Percentiles rank a stretch among this genome's conserved stretches.
Evolutionary conservation across 108 stramenopile genomes (phyloP).

Genomic region (Pseudonitzschia pungens): DNA sequence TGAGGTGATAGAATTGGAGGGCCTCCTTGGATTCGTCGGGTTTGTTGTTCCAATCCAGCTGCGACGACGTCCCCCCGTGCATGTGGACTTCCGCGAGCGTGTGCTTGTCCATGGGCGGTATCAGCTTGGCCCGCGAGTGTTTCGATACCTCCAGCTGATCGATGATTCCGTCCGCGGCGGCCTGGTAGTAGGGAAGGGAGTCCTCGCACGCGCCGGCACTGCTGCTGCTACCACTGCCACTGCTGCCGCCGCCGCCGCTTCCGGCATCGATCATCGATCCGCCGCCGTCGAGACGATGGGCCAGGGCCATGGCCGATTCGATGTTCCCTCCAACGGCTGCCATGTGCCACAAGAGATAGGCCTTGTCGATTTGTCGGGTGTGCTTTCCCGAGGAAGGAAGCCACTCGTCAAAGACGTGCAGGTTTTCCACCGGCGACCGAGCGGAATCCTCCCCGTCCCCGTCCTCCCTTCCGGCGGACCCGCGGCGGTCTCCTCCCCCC

Average conservation of each 20-base stretch:
- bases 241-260: not conserved
- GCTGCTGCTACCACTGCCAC: not conserved
- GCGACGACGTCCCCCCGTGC: slow-evolving; percentile 76
- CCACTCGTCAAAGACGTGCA: slow-evolving; percentile 57
- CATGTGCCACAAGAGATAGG: slow-evolving; percentile 75
- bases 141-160: slow-evolving; percentile 62
- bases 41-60: slow-evolving; percentile 67
- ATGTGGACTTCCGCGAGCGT: slow-evolving; percentile 69
- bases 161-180: slow-evolving; percentile 77
- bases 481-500: not conserved
- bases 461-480: not conserved
- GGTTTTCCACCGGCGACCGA: slow-evolving; percentile 4
- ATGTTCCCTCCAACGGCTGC: slow-evolving; percentile 68
- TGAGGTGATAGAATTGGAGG: slow-evolving; percentile 79
- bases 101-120: slow-evolving; percentile 77
- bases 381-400: slow-evolving; percentile 34
- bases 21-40: slow-evolving; percentile 82
- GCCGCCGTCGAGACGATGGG: slow-evolving; percentile 31
- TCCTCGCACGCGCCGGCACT: slow-evolving; percentile 39
- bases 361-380: slow-evolving; percentile 49
- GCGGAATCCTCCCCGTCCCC: not conserved
- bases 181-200: slow-evolving; percentile 81
- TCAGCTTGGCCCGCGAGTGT: slow-evolving; percentile 61
- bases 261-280: not conserved
- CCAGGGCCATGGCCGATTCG: slow-evolving; percentile 78